Conservation (phyloP, 352 stramenopile species). For the Phytophthora cactorum region DNA sequence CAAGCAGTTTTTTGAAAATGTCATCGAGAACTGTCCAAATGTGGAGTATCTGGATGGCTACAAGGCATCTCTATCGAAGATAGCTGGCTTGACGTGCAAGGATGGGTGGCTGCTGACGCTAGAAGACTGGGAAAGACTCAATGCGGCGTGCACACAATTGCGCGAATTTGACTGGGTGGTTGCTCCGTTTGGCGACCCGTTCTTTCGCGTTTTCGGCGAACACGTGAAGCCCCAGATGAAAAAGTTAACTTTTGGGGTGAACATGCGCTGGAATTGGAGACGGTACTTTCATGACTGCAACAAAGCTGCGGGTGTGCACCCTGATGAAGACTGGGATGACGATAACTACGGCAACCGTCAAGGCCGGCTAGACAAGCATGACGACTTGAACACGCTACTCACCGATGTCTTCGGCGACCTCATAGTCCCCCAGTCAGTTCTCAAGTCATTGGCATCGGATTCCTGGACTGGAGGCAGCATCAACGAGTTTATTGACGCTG, state of each 20-base stretch:
- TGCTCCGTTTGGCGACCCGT: conserved; percentile 37
- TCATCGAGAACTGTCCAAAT: conserved; percentile 27
- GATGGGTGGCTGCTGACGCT: conserved; percentile 29
- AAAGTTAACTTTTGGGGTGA: conserved; percentile 36
- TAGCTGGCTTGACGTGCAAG: conserved; percentile 23
- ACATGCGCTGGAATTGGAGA: conserved; percentile 45
- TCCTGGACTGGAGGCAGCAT: conserved; percentile 45
- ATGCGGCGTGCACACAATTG: conserved; percentile 29
- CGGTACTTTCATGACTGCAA: conserved; percentile 33
- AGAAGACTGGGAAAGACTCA: conserved; percentile 35
- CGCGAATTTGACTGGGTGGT: conserved; percentile 44
- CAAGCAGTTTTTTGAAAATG: conserved; percentile 37
- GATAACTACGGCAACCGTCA: conserved; percentile 2
- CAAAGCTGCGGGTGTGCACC: conserved; percentile 3
- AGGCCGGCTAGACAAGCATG: conserved; percentile 24
- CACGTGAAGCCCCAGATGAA: conserved; percentile 36
- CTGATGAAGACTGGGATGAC: conserved; percentile 11
- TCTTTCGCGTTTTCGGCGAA: conserved; percentile 44
- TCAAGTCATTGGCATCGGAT: conserved; percentile 39
- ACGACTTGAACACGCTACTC: conserved; percentile 44
- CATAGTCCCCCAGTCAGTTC: conserved; percentile 39
- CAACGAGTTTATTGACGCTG: conserved; percentile 43
- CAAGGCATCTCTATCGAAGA: conserved; percentile 25
- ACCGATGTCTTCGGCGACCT: conserved; percentile 51
- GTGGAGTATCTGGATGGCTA: conserved; percentile 40